A percentile compares a stretch with the other conserved stretches of the same genome.
Evolutionary conservation across 257 asterid genomes (phyloP).

Genomic region (Misopates orontium): DNA sequence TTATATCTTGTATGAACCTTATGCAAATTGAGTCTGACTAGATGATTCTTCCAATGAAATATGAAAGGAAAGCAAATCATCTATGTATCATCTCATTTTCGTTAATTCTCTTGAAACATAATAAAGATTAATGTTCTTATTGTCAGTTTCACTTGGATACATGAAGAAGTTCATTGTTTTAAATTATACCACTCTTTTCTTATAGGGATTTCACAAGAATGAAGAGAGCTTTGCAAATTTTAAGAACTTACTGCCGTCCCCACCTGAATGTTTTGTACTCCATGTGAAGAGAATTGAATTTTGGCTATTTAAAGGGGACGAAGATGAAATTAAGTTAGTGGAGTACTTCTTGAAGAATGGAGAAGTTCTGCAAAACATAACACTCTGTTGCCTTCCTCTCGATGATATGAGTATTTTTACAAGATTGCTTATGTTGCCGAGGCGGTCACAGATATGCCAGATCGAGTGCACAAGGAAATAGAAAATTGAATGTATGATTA

Average conservation of each 20-base stretch:
- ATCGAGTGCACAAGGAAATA: not conserved
- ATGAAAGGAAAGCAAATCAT: too few relatives aligned
- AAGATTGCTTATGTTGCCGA: not conserved
- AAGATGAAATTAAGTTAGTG: not conserved
- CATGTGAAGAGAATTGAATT: not conserved
- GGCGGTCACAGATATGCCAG: not conserved
- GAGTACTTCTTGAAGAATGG: conserved; percentile 9
- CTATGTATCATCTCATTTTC: too few relatives aligned
- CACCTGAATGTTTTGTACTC: conserved; percentile 1
- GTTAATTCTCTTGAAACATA: too few relatives aligned
- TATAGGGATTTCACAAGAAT: not conserved
- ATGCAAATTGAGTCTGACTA: not conserved
- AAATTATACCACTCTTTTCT: not conserved
- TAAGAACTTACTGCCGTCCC: not conserved
- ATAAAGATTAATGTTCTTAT: too few relatives aligned
- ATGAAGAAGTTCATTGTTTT: not conserved
- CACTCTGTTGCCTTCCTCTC: not conserved
- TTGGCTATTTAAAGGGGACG: conserved; percentile 1
- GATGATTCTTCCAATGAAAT: too few relatives aligned
- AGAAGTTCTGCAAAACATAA: not conserved
- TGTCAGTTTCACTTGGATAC: not conserved
- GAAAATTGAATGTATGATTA: too few relatives aligned
- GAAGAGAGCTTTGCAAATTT: not conserved
- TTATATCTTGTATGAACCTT: not conserved
- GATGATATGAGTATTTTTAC: not conserved